These are phyloP conservation scores for Leishmania amazonensis DNA, from an alignment of 208 protist species.

Conservation along the genomic window DNA sequence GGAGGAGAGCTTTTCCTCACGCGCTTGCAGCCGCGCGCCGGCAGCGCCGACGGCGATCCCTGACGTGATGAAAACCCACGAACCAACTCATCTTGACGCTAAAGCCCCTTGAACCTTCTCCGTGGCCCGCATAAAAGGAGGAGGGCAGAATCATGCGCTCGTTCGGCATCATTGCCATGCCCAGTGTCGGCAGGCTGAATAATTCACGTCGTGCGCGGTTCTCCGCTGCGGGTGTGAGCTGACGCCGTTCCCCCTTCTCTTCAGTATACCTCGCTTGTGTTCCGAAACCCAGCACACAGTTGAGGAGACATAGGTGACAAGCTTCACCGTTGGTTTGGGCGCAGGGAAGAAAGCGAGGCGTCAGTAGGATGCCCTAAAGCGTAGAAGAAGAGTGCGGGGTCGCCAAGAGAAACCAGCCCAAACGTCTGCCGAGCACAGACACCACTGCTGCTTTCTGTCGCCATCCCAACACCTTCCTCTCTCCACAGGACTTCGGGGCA, in stretches of 20 bases:
- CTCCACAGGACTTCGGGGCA: not conserved
- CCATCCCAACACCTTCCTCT: not conserved
- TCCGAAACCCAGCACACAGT: not conserved
- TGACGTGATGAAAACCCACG: not conserved
- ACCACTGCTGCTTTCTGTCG: not conserved
- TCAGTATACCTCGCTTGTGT: not conserved
- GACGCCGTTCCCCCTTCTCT: not conserved
- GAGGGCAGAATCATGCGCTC: not conserved
- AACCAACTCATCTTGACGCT: not conserved
- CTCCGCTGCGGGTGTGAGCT: not conserved
- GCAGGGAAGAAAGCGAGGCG: not conserved
- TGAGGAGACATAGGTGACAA: not conserved
- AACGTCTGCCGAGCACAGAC: not conserved
- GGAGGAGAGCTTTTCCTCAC: not conserved
- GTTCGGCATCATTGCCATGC: not conserved
- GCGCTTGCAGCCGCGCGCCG: not conserved
- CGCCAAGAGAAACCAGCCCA: not conserved
- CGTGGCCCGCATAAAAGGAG: no score
- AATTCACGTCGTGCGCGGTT: not conserved
- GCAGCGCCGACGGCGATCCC: not conserved
- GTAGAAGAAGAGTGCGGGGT: not conserved
- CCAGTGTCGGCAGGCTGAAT: not conserved
- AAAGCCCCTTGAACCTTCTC: no score
- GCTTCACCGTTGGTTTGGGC: not conserved
- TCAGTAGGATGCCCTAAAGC: not conserved